These are phyloP conservation scores for Rhynchospora tenuis DNA, from an alignment of 176 grass and related monocot species.

Conservation along the genomic window DNA sequence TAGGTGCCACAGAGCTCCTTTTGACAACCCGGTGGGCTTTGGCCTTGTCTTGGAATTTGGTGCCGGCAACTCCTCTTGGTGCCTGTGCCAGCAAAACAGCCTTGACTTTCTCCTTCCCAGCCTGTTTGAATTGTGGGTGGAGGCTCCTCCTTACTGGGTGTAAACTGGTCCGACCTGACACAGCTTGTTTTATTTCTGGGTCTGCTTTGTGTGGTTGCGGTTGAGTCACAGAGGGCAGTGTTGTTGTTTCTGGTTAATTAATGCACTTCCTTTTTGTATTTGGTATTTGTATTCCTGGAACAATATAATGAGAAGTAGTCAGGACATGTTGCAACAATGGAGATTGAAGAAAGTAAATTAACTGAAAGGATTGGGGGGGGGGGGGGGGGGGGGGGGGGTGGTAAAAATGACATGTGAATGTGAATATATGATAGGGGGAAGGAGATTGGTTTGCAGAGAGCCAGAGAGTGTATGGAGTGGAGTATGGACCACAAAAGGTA, in stretches of 20 bases:
- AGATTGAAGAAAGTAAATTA: too few relatives aligned
- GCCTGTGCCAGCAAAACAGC: neutral
- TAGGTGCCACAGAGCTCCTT: constrained; percentile 29
- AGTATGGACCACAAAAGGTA: too few relatives aligned
- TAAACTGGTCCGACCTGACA: constrained; percentile 14
- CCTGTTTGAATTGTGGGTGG: constrained; percentile 27
- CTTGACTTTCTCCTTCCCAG: constrained; percentile 29
- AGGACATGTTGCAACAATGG: neutral
- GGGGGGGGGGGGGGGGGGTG: too few relatives aligned
- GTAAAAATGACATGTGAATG: too few relatives aligned
- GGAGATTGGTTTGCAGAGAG: too few relatives aligned
- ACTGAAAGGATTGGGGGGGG: too few relatives aligned
- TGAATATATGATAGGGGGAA: too few relatives aligned
- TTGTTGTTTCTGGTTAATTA: neutral
- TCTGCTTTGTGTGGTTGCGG: constrained; percentile 29
- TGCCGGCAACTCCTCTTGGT: constrained; percentile 19
- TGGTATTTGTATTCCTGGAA: constrained; percentile 1
- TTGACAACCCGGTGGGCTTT: constrained; percentile 27
- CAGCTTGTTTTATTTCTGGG: constrained; percentile 20
- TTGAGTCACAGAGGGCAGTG: constrained; percentile 35
- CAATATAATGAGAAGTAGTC: neutral
- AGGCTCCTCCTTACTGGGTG: constrained; percentile 36
- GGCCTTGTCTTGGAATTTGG: constrained; percentile 65
- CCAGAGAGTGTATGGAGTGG: too few relatives aligned
- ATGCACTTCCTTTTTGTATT: neutral